Evolutionary conservation across 2,329 filamentous ascomycete genomes (phyloP), one percentile per base, ranked within the genome.

Genomic region (Fusarium fracticaudum): DNA sequence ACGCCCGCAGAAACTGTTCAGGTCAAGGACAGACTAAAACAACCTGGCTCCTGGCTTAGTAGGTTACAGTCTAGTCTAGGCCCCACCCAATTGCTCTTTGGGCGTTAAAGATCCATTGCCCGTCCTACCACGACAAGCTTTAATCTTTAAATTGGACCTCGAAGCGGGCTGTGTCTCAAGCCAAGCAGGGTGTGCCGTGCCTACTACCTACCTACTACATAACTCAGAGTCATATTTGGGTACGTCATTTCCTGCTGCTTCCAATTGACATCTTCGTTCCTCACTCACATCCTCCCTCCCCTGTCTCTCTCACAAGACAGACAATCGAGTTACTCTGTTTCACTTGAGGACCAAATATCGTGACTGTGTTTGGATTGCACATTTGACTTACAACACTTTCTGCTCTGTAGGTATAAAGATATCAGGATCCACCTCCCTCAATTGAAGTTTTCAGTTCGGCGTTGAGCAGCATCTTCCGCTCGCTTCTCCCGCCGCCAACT

Each of bases 71-170:
- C 45, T 50, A 50, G 55, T 47, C 45, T 50, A 41, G 47, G n/a
- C 40, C 64, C 47, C 51, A 62, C 60, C 43, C 43, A 48, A 31
- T 55, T 73, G 24, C 55, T 44, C 50, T 62, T 71, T 73, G n/a
- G 50, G 57, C 29, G 38, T 54, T 38, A 40, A 60, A 37, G 45
- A 55, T 59, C 69, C 53, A 67, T 67, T 59, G 50, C 51, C 50
- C 20, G 61, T 59, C 37, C 65, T 54, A 69, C 64, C 35, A 69
- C 71, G 43, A 53, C 48, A 60, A 63, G 50, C 64, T 59, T 72
- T 72, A 68, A 68, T 68, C 59, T 68, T 40, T 64, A 68, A 74
- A 57, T 51, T 69, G 51, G 40, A 73, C 62, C 58, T 74, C 44
- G 33, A 64, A 53, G 59, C 47, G 67, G 67, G 71, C 71, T 73